Evolutionary conservation across 2,329 filamentous ascomycete species (phyloP).

Genomic region (Ascochyta viciae-villosae): DNA sequence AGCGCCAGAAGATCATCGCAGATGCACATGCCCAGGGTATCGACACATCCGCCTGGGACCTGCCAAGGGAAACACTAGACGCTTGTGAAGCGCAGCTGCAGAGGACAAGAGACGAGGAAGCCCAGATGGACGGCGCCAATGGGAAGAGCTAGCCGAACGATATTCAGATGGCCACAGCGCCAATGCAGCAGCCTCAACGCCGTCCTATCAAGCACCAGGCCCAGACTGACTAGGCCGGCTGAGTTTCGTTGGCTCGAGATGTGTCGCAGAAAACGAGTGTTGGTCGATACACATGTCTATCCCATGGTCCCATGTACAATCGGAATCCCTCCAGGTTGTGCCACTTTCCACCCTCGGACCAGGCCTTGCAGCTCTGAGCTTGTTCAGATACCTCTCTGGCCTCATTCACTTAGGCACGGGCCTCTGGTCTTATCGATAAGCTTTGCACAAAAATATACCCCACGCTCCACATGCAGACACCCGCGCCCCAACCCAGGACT

Average conservation of each 20-base stretch:
- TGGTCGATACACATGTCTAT: too few relatives aligned
- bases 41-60: conserved; percentile 41
- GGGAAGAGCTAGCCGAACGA: conserved; percentile 16
- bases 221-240: too few relatives aligned
- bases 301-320: not conserved
- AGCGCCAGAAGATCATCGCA: conserved; percentile 47
- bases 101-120: conserved; percentile 31
- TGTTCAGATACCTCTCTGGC: not conserved
- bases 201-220: too few relatives aligned
- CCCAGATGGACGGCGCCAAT: conserved; percentile 22
- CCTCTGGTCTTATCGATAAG: conserved; percentile 14
- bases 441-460: conserved; percentile 17
- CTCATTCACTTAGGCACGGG: conserved; percentile 8
- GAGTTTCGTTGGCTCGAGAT: too few relatives aligned
- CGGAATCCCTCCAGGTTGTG: not conserved
- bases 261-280: too few relatives aligned
- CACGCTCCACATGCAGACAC: conserved; percentile 14
- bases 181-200: not conserved
- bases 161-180: not conserved
- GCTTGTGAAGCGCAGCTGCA: conserved; percentile 38
- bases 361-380: too few relatives aligned
- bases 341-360: not conserved
- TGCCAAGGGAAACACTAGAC: conserved; percentile 38
- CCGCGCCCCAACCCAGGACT: not conserved
- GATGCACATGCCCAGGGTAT: conserved; percentile 47